A percentile compares a stretch with the other conserved stretches of the same genome.
phyloP scores from a whole-genome alignment of 805 yeast genomes.

The Nakazawaea peltata region DNA sequence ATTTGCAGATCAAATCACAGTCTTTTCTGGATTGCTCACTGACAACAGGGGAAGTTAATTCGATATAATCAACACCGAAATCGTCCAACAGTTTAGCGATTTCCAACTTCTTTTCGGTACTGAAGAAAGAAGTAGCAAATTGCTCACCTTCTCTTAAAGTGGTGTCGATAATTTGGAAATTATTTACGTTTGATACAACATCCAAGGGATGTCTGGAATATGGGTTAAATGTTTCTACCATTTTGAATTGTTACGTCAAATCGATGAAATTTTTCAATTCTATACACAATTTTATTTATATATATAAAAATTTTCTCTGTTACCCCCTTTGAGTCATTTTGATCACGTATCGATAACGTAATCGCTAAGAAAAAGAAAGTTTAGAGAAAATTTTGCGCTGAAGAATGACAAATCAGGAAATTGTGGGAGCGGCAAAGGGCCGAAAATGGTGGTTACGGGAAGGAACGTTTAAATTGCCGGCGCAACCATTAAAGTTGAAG shows the following conservation, averaged over 20 bases:
- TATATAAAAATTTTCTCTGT: background rate
- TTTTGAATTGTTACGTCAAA: background rate
- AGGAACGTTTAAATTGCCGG: no score
- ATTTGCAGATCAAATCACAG: slow-evolving; percentile 52
- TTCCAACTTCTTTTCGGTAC: slow-evolving; percentile 46
- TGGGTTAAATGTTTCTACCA: slow-evolving; percentile 27
- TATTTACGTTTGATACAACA: slow-evolving; percentile 44
- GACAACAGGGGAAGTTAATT: slow-evolving; percentile 53
- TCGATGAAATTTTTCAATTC: background rate
- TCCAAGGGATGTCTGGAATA: slow-evolving; percentile 55
- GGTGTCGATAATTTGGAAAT: slow-evolving; percentile 47
- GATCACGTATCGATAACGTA: no score
- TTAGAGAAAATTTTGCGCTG: background rate
- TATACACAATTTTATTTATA: background rate
- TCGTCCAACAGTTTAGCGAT: slow-evolving; percentile 55
- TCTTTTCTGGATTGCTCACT: slow-evolving; percentile 49
- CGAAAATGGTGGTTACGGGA: no score
- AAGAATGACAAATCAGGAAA: background rate
- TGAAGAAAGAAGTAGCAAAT: slow-evolving; percentile 54
- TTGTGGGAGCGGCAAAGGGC: background rate
- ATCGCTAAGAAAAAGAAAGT: background rate
- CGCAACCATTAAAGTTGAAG: no score
- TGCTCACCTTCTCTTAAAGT: slow-evolving; percentile 60
- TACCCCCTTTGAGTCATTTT: no score
- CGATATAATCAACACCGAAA: slow-evolving; percentile 55